Evolutionary conservation across 345 rosid genomes (phyloP), one percentile per base, ranked within the genome.

Genomic region (Pugionium cornutum): DNA sequence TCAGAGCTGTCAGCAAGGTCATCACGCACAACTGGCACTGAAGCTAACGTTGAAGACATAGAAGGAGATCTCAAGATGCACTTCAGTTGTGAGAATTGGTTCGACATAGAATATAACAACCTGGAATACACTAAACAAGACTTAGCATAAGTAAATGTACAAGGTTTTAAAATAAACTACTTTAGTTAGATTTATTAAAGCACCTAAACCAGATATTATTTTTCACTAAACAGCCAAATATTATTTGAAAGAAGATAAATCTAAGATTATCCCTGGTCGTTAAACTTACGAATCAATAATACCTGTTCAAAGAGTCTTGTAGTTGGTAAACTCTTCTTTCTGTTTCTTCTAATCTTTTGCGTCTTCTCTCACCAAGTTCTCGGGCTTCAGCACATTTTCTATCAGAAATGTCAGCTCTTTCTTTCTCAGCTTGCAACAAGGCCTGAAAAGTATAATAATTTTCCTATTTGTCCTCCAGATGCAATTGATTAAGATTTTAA

Each of bases 301-400:
- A 89, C 97, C 94, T 88, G 80, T 82, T 89, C 79, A 92, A 70
- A 52, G 90, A 85, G 69, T 81, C 86, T 44, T 92, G 89, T 66
- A 92, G 87, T 69, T 80, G 89, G 66, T 74, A 72, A 33, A 92
- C 94, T 77, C 87, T 80, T 72, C 64, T 78, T 69, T 89, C 89
- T 32, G 97, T 81, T 76, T 89, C 96, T 77, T 80, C 83, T 60
- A 92, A 71, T 72, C 89, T 87, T 78, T 72, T 73, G 10, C 76
- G 82, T 70, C 89, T 81, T 72, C 71, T 82, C 79, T 88, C 96
- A 68, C 87, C 81, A 68, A 82, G 63, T 79, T 79, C 83, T 54
- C 75, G 76, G 47, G 83, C 83, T 80, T 89, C 89, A 53, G 77
- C 64, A 58, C 76, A 83, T 77, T 79, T 82, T 70, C 81, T 84